A percentile compares a stretch with the other conserved stretches of the same genome.
phyloP scores from a whole-genome alignment of 805 yeast species.

The Debaryomyces hansenii region DNA sequence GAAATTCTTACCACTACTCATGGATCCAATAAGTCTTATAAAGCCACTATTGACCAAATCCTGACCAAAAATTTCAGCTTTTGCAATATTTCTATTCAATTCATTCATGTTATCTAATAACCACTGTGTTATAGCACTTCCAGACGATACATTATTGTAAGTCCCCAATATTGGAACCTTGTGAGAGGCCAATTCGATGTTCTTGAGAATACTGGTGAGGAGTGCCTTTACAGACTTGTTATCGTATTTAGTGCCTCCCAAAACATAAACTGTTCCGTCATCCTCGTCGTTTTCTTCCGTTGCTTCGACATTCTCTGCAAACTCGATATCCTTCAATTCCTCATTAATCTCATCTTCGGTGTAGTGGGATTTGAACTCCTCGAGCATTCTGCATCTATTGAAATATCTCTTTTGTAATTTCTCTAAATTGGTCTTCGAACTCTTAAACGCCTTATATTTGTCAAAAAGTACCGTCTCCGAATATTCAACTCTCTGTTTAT shows the following conservation, averaged over 20 bases:
- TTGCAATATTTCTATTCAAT: slow-evolving; percentile 48
- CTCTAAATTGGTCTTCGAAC: slow-evolving; percentile 47
- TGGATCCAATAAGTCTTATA: slow-evolving; percentile 63
- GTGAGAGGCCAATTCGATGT: slow-evolving; percentile 52
- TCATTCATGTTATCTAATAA: slow-evolving; percentile 45
- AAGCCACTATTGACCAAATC: slow-evolving; percentile 62
- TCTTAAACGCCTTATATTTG: slow-evolving; percentile 54
- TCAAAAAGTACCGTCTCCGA: slow-evolving; percentile 54
- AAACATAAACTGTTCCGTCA: slow-evolving; percentile 14
- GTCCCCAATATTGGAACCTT: slow-evolving; percentile 71
- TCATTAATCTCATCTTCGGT: slow-evolving; percentile 44
- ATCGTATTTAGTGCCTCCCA: slow-evolving; percentile 34
- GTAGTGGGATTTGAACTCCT: slow-evolving; percentile 55
- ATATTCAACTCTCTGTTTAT: slow-evolving; percentile 61
- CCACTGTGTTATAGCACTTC: slow-evolving; percentile 63
- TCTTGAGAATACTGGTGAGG: slow-evolving; percentile 29
- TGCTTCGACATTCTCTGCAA: slow-evolving; percentile 13
- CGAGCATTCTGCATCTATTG: slow-evolving; percentile 73
- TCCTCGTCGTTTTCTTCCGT: slow-evolving; percentile 21
- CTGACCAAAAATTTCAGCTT: slow-evolving; percentile 75
- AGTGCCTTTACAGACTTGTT: slow-evolving; percentile 32
- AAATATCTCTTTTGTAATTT: slow-evolving; percentile 67
- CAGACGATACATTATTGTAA: slow-evolving; percentile 61
- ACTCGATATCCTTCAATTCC: slow-evolving; percentile 21
- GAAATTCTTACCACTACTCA: slow-evolving; percentile 53